Conservation (phyloP, 257 asterid species). For the Knoxia roxburghii region DNA sequence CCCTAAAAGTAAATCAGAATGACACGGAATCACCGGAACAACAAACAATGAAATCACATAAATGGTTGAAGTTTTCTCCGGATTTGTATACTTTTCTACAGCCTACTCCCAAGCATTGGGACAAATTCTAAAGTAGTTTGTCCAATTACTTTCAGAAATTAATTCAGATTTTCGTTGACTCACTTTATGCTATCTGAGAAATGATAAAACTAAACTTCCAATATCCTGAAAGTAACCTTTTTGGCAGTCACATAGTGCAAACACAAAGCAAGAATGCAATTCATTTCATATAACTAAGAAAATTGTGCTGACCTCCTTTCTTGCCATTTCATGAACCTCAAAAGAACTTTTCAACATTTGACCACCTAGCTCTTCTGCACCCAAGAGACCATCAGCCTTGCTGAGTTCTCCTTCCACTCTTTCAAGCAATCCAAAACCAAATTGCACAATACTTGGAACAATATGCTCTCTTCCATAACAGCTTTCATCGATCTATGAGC, state of each 20-base stretch:
- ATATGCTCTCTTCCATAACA: slow-evolving; percentile 77
- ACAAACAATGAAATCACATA: not conserved
- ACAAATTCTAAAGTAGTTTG: not conserved
- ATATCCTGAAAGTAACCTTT: no score
- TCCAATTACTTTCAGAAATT: not conserved
- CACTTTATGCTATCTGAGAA: not conserved
- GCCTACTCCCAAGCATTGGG: no score
- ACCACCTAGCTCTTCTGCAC: slow-evolving; percentile 56
- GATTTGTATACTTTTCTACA: not conserved
- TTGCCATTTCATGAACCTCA: slow-evolving; percentile 80
- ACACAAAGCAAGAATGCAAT: not conserved
- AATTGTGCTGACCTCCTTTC: slow-evolving; percentile 62
- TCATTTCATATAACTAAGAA: slow-evolving; percentile 9
- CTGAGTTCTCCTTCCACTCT: slow-evolving; percentile 49
- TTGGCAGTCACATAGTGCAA: not conserved
- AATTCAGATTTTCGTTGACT: not conserved
- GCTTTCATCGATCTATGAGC: slow-evolving; percentile 60
- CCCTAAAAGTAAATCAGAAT: not conserved
- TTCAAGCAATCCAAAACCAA: slow-evolving; percentile 79
- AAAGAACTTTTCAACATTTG: slow-evolving; percentile 75
- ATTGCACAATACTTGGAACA: slow-evolving; percentile 71
- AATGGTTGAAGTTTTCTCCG: not conserved
- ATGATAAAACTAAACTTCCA: not conserved
- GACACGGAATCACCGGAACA: not conserved
- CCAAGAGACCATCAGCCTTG: slow-evolving; percentile 60